A percentile compares a stretch with the other conserved stretches of the same genome.
Conservation (phyloP, 371 early-diverging fungal species). For the Blakeslea trispora region DNA sequence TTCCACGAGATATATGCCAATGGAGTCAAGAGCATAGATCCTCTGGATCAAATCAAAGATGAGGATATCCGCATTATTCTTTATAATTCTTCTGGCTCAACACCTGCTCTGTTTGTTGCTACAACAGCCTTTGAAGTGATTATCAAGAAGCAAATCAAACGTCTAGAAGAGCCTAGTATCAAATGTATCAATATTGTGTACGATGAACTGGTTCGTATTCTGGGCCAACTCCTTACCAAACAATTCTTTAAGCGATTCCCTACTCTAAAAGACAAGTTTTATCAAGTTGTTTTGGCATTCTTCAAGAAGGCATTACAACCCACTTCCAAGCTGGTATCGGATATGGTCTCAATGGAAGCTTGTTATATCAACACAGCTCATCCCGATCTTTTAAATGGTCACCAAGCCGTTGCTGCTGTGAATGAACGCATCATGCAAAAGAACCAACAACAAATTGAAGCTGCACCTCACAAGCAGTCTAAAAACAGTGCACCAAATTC, state of each 20-base stretch:
- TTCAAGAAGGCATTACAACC: conserved; percentile 87
- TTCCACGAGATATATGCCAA: conserved; percentile 95
- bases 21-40: conserved; percentile 91
- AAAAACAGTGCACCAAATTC: conserved; percentile 4
- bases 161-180: conserved; percentile 94
- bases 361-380: conserved; percentile 98
- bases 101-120: conserved; percentile 96
- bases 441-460: conserved; percentile 6
- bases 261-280: conserved; percentile 85
- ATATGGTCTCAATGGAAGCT: conserved; percentile 91
- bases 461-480: conserved; percentile 4
- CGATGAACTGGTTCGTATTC: conserved; percentile 94
- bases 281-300: conserved; percentile 86
- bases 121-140: conserved; percentile 97
- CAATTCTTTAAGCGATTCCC: conserved; percentile 94
- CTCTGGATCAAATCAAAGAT: conserved; percentile 96
- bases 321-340: conserved; percentile 91
- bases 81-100: conserved; percentile 97
- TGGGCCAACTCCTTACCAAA: conserved; percentile 85
- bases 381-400: conserved; percentile 97
- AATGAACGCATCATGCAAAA: conserved; percentile 75
- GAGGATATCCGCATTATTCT: conserved; percentile 96
- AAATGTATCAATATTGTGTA: conserved; percentile 93
- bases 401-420: conserved; percentile 93
- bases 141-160: conserved; percentile 95